Percentiles rank a stretch among this genome's conserved stretches.
Evolutionary conservation across 768 basidiomycete genomes (phyloP).

Genomic region (Kwoniella shandongensis): DNA sequence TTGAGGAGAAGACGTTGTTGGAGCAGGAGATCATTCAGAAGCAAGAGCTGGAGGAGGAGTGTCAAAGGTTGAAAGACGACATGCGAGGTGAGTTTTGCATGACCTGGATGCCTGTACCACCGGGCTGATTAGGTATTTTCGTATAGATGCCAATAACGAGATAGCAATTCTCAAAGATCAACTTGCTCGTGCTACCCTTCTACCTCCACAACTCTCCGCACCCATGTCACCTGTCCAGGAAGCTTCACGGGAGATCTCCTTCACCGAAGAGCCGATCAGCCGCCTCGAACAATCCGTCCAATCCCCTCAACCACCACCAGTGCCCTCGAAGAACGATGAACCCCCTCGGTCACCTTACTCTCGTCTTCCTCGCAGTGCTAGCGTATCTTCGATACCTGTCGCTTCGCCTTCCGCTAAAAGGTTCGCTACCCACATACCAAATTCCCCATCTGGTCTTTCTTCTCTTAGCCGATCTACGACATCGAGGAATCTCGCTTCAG

Average conservation of each 20-base stretch:
- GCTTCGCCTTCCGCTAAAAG: constrained; percentile 25
- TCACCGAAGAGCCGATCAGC: constrained; percentile 15
- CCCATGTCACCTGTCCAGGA: constrained; percentile 35
- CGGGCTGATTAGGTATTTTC: constrained; percentile 12
- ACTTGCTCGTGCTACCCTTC: constrained; percentile 50
- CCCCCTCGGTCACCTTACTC: constrained; percentile 1
- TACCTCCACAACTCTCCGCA: constrained; percentile 35
- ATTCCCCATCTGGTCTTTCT: constrained; percentile 30
- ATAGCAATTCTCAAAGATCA: constrained; percentile 79
- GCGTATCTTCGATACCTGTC: constrained; percentile 27
- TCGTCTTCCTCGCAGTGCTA: constrained; percentile 14
- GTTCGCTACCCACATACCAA: constrained; percentile 16
- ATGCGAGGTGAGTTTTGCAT: constrained; percentile 70
- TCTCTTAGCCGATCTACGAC: constrained; percentile 36
- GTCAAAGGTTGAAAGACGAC: constrained; percentile 87
- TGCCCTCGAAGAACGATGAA: constrained; percentile 5
- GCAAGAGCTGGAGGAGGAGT: constrained; percentile 83
- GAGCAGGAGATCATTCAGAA: constrained; percentile 94
- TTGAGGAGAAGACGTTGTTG: constrained; percentile 95
- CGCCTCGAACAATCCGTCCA: constrained; percentile 14
- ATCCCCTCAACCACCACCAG: constrained; percentile 7
- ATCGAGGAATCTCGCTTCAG: constrained; percentile 34
- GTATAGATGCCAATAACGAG: constrained; percentile 77
- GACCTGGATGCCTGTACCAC: neutral
- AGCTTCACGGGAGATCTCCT: constrained; percentile 18